Evolutionary conservation across 2,329 filamentous ascomycete genomes (phyloP), one percentile per base, ranked within the genome.

Genomic region (Colletotrichum endophyticum): DNA sequence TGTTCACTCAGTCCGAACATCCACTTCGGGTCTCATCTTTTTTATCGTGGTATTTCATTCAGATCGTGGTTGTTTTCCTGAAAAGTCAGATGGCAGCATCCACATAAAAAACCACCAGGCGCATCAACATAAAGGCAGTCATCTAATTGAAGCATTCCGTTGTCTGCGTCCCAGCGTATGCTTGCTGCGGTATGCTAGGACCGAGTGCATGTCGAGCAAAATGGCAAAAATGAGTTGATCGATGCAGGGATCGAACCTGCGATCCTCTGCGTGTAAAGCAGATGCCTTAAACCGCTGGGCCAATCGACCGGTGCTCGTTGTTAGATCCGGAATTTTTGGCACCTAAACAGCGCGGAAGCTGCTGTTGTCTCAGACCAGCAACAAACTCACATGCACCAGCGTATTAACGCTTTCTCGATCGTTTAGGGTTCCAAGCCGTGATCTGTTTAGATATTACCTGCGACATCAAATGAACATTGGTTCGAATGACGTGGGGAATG

Each of bases 231-330:
- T 19, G 19, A 3, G 25, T 28, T 85, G 84, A 84, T 84, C 83
- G 84, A 81, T 81, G 84, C 84, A 86, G 85, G 85, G 84, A 82
- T 87, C 84, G 85, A 86, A 86, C 85, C 85, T 86, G 84, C 83
- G 85, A 86, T 83, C 84, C 82, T 84, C 80, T 84, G 84, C 82
- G 84, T 86, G 84, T 86, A 86, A 86, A 83, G 81, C 83, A 84
- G 80, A 84, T 82, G 82, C 82, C 82, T 81, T 85, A 81, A 62
- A 85, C 85, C 85, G 80, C 85, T 86, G 81, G 82, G 82, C 85
- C 81, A 85, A 80, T 82, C 83, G 83, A 82, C 82, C 82, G 63
- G 56, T 56, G 32, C 30, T 22, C 2, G 1, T 39, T 69, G 64
- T 8, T 16, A 3, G 8, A 3, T 2, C 2, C 0, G 1, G 0